These are phyloP conservation scores for Penicillium sp. DNA, from an alignment of 2,329 filamentous ascomycete genomes.

Conservation along the genomic window DNA sequence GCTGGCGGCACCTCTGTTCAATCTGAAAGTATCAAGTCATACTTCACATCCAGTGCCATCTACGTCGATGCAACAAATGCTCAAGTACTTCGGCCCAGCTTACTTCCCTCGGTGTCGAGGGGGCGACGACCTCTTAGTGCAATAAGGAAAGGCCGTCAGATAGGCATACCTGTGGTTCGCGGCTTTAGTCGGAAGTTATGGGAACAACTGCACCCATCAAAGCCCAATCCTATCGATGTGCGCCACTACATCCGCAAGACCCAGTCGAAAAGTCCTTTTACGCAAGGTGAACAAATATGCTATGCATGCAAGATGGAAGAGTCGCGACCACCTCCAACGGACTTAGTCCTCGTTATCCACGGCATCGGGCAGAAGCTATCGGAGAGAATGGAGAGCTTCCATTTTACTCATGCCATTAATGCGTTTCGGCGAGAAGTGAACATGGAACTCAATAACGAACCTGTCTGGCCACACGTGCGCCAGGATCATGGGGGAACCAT, in stretches of 20 bases:
- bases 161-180: constrained; percentile 83
- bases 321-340: constrained; percentile 69
- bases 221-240: constrained; percentile 42
- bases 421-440: constrained; percentile 83
- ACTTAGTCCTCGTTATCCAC: constrained; percentile 86
- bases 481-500: constrained; percentile 84
- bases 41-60: constrained; percentile 75
- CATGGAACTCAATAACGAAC: constrained; percentile 71
- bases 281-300: constrained; percentile 35
- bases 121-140: constrained; percentile 76
- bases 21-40: constrained; percentile 55
- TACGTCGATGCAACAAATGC: constrained; percentile 76
- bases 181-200: constrained; percentile 79
- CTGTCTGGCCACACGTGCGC: constrained; percentile 72
- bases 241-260: constrained; percentile 43
- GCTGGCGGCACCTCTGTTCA: constrained; percentile 41
- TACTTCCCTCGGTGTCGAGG: constrained; percentile 82
- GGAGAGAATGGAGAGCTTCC: constrained; percentile 90
- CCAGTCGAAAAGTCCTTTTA: constrained; percentile 31
- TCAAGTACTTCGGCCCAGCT: constrained; percentile 79
- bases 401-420: constrained; percentile 96
- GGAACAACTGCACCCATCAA: constrained; percentile 66
- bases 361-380: constrained; percentile 97
- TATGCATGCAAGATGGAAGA: constrained; percentile 63
- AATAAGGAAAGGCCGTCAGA: constrained; percentile 75